These are phyloP conservation scores for Phialophora tarda DNA, from an alignment of 2,329 filamentous ascomycete species.

Conservation along the genomic window DNA sequence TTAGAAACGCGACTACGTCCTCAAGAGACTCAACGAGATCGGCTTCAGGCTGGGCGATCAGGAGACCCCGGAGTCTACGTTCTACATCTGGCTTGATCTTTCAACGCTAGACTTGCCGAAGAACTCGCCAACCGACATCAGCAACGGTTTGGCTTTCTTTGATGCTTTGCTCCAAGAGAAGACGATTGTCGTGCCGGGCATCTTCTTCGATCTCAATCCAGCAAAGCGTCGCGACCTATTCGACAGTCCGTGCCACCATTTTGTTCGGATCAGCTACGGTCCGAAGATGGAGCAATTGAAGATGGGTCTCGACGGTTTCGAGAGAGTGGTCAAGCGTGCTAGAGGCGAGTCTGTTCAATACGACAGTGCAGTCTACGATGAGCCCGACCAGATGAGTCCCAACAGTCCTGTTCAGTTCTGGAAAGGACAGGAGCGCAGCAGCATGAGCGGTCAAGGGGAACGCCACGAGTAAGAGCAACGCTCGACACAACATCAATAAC, in stretches of 20 bases:
- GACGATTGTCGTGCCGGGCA: conserved; percentile 94
- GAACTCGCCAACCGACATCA: conserved; percentile 69
- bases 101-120: conserved; percentile 59
- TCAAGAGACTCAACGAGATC: conserved; percentile 78
- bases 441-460: conserved; percentile 1
- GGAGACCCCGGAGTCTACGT: conserved; percentile 86
- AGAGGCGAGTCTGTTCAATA: conserved; percentile 41
- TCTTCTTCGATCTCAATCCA: conserved; percentile 97
- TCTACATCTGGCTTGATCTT: conserved; percentile 83
- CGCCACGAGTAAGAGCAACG: not conserved
- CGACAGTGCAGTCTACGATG: conserved; percentile 33
- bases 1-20: conserved; percentile 89
- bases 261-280: conserved; percentile 79
- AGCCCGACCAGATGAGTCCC: conserved; percentile 25
- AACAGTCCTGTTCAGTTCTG: conserved; percentile 22
- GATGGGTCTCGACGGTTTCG: conserved; percentile 82
- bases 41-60: conserved; percentile 75
- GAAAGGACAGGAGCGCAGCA: conserved; percentile 16
- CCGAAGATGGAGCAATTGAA: conserved; percentile 79
- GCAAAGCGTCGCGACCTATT: conserved; percentile 88
- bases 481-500: not conserved
- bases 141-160: conserved; percentile 96
- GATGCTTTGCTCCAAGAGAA: conserved; percentile 90
- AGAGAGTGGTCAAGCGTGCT: conserved; percentile 70
- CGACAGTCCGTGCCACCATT: conserved; percentile 92